A percentile compares a stretch with the other conserved stretches of the same genome.
These are phyloP conservation scores for Paramecium sonneborni DNA, from an alignment of 73 alveolate genomes.

Conservation along the genomic window DNA sequence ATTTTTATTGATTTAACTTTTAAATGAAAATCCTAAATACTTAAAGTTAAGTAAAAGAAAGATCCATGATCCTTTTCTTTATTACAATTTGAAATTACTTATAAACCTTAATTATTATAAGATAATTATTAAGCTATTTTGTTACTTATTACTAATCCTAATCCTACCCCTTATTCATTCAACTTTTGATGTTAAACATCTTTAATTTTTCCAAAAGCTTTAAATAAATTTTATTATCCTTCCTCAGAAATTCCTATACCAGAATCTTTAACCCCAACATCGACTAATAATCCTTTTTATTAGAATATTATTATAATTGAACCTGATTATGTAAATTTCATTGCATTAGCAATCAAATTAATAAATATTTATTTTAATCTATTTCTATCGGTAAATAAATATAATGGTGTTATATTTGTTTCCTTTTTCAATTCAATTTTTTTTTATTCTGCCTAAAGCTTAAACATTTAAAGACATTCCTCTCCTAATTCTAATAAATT, in stretches of 20 bases:
- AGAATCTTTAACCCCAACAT: conserved; percentile 67
- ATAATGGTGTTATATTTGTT: not conserved
- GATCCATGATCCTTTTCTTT: not conserved
- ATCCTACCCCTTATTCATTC: conserved; percentile 29
- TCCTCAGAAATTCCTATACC: conserved; percentile 71
- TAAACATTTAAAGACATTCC: conserved; percentile 54
- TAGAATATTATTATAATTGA: conserved; percentile 56
- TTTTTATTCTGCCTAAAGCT: conserved; percentile 51
- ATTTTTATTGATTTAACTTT: not conserved
- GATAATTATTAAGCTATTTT: not conserved
- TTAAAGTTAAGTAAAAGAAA: not conserved
- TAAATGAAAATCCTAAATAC: not conserved
- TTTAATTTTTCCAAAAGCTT: conserved; percentile 66
- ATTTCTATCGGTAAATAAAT: conserved; percentile 62
- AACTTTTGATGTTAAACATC: not conserved
- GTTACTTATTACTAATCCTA: conserved; percentile 13
- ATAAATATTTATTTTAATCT: conserved; percentile 64
- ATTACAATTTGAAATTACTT: not conserved
- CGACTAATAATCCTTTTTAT: not conserved
- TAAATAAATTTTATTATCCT: conserved; percentile 55
- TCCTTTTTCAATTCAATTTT: not conserved
- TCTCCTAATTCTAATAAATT: not conserved
- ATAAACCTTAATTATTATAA: not conserved
- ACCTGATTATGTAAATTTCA: conserved; percentile 69
- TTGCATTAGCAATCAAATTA: conserved; percentile 70